Percentiles rank a stretch among this genome's conserved stretches.
Evolutionary conservation across 441 rosid species (phyloP).

Genomic region (Metrosideros polymorpha): DNA sequence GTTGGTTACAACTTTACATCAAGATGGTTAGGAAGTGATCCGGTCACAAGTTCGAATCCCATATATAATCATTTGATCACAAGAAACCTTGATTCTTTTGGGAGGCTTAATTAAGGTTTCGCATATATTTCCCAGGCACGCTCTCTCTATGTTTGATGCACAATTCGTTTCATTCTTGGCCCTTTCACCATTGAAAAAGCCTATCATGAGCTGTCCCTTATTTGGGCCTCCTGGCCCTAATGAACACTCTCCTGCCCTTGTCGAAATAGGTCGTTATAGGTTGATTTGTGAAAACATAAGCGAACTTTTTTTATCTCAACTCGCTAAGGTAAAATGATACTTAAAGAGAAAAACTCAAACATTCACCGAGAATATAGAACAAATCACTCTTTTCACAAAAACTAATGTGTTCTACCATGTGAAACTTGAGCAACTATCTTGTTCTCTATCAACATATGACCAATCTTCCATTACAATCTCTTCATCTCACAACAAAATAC

Average conservation of each 20-base stretch:
- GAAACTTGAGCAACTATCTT: background rate
- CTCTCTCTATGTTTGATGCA: accelerated
- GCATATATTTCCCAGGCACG: no score
- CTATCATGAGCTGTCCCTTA: background rate
- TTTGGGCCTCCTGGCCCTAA: background rate
- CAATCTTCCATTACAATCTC: background rate
- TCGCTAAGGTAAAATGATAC: background rate
- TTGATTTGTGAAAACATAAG: background rate
- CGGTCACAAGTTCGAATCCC: background rate
- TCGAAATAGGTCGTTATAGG: background rate
- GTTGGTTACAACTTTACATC: background rate
- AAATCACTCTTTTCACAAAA: background rate
- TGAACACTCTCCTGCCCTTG: background rate
- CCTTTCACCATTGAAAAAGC: background rate
- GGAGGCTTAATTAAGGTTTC: no score
- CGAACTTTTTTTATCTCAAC: background rate
- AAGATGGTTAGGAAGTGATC: background rate
- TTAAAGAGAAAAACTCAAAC: background rate
- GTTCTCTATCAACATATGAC: background rate
- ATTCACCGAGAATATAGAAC: background rate
- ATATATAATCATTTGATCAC: background rate
- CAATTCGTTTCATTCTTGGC: background rate
- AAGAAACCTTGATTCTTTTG: background rate
- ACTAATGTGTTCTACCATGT: background rate
- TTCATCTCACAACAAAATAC: background rate